Conservation (phyloP, 2,329 filamentous ascomycete genomes). For the Colletotrichum filicis region DNA sequence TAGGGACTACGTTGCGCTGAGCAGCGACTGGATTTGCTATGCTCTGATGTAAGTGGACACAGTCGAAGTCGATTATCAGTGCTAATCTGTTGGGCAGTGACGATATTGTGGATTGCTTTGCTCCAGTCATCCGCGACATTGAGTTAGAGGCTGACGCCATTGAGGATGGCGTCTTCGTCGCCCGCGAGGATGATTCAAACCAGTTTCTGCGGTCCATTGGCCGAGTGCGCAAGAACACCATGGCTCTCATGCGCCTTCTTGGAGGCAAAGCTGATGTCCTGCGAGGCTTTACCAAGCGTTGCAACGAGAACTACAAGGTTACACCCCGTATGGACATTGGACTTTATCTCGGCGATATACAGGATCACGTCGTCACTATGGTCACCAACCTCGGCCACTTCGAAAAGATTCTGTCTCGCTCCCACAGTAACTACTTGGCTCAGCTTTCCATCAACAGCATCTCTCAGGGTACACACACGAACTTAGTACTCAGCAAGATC, state of each 20-base stretch:
- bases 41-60: constrained; percentile 81
- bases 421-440: constrained; percentile 95
- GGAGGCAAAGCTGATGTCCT: constrained; percentile 99
- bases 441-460: constrained; percentile 94
- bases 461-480: constrained; percentile 86
- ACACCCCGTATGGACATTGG: constrained; percentile 97
- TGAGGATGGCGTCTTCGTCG: constrained; percentile 94
- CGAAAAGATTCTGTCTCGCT: constrained; percentile 95
- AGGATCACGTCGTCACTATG: constrained; percentile 99
- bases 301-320: constrained; percentile 96
- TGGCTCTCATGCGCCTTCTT: constrained; percentile 90
- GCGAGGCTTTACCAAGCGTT: constrained; percentile 96
- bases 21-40: constrained; percentile 99
- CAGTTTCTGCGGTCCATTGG: constrained; percentile 89
- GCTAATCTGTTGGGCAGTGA: constrained; percentile 67
- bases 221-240: constrained; percentile 91
- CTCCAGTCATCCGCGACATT: constrained; percentile 86
- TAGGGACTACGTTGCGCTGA: constrained; percentile 94
- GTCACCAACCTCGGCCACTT: constrained; percentile 96
- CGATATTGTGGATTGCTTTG: constrained; percentile 97
- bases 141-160: constrained; percentile 92
- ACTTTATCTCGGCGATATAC: constrained; percentile 95
- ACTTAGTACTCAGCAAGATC: constrained; percentile 92
- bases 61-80: neutral
- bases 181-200: constrained; percentile 89